Base-by-base conservation (phyloP, 257 asterid genomes). In the Lantana camara region DNA sequence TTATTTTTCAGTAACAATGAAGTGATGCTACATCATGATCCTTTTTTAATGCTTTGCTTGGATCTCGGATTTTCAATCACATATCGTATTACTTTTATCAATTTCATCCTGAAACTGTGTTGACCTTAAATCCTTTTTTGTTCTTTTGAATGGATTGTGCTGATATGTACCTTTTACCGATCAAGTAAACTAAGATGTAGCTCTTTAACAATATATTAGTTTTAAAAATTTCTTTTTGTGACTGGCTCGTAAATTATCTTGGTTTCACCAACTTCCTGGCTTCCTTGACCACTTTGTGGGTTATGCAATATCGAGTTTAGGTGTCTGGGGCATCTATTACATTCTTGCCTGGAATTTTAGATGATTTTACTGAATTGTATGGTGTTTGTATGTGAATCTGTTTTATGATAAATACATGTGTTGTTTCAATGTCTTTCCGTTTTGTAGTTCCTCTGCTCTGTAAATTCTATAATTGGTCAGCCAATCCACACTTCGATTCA, bases 71-170 rank as follows among this genome's bases (percentile, higher is more conserved):
- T 45, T 65, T 49, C 38, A 13, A 56, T 37, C 37, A 40, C 54
- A 24, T 46, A 57, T 40, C 24, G 11, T 45, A 35, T 12, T 40
- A 54, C 17, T 42, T 38, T 19, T 46, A 54, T 22, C 30, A 9
- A 55, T 45, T 20, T 24, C 30, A 32, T 62, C 37, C 27, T 66
- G 20, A 40, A 34, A 29, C 21, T 46, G 19, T 29, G 9, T 9
- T 4, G 7, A 57, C 50, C 64, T 44, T 49, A 27, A 21, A 64
- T 60, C 55, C 30, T 75, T 57, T 48, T 74, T 47, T 6, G 37
- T 45, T 64, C 60, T 48, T 30, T 60, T 42, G n/a, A 19, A 54
- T 59, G 49, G 14, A 21, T 60, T 42, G 20, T 57, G 53, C 53
- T 64, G 19, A 27, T 40, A 40, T 44, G 10, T 60, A 22, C 63